Base-by-base conservation (phyloP, 2,329 filamentous ascomycete genomes). In the Aspergillus persii region DNA sequence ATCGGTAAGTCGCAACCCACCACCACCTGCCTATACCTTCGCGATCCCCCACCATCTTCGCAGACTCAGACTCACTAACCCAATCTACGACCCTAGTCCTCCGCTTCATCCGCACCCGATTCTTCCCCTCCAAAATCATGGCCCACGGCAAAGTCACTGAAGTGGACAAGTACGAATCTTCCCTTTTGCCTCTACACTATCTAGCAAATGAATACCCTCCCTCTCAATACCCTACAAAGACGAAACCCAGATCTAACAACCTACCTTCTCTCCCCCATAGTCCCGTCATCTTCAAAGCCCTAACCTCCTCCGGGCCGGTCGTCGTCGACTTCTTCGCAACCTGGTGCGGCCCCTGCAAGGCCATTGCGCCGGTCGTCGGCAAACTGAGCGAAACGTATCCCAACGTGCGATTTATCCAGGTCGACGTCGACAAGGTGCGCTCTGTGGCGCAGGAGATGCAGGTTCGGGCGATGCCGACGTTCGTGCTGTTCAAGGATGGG, bases 341-440 rank as follows among this genome's bases (percentile, higher is more conserved):
- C 63, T 85, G 83, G 82, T 84, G 83, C 69, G 82, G 82, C 2
- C 83, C 83, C 30, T 85, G 83, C 77, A 83, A 83, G 67, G 75
- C 79, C 36, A 82, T 85, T 56, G 78, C 78, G 3, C 83, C 83
- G 31, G 73, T 80, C 62, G 80, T 84, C 68, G 78, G 80, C 56
- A 73, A 80, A 64, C 76, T 84, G 56, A 83, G 81, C 59, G 76
- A 80, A 55, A 76, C 78, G 50, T 81, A 84, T 67, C 66, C 74
- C 27, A 77, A 80, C 58, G 71, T 84, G 26, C 77, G 78, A 30
- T 85, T 85, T 67, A 75, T 78, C 63, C 84, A 85, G 74, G 79
- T 85, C 33, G 80, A 85, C 59, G 83, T 85, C 12, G 83, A 85
- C 64, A 78, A 77, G 51, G 77, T 82, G 62, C 74, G 78, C 46